Conservation (phyloP, 2,329 filamentous ascomycete genomes). For the Paracorniculantispora psalliotae region DNA sequence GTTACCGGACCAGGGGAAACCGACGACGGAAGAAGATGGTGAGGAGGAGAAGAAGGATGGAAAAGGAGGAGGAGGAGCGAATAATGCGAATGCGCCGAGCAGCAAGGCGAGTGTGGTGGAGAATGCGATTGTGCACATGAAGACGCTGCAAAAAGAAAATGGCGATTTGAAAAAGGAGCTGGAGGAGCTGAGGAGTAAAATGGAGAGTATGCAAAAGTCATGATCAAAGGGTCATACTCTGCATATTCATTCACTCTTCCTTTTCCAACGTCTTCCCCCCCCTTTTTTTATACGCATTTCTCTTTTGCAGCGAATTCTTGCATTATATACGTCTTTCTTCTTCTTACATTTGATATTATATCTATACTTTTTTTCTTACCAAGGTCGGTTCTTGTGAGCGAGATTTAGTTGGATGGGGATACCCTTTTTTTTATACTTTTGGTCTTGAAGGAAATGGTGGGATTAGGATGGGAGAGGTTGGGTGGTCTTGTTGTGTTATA, state of each 20-base stretch:
- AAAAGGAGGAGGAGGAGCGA: slow-evolving; percentile 28
- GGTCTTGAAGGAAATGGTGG: neutral
- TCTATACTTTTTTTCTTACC: too few species aligned
- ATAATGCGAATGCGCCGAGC: slow-evolving; percentile 50
- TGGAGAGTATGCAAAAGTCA: slow-evolving; percentile 25
- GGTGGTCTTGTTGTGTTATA: too few species aligned
- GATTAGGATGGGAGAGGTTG: neutral
- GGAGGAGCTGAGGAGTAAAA: slow-evolving; percentile 25
- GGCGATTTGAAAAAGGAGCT: slow-evolving; percentile 61
- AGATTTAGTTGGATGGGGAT: slow-evolving; percentile 10
- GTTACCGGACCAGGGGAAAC: slow-evolving; percentile 57
- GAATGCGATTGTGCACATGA: slow-evolving; percentile 93
- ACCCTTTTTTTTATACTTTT: neutral
- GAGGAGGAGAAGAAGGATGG: slow-evolving; percentile 44
- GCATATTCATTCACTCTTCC: neutral
- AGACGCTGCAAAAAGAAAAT: slow-evolving; percentile 71
- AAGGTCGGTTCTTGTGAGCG: slow-evolving; percentile 1
- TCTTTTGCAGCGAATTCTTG: neutral
- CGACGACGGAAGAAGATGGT: slow-evolving; percentile 35
- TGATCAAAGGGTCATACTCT: slow-evolving; percentile 3
- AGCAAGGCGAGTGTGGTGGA: slow-evolving; percentile 99
- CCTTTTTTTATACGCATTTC: neutral
- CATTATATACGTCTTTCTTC: slow-evolving; percentile 1
- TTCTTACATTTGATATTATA: neutral
- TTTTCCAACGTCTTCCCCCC: too few species aligned